Base-by-base conservation (phyloP, 2,329 filamentous ascomycete species). In the Diaporthe vaccinii region DNA sequence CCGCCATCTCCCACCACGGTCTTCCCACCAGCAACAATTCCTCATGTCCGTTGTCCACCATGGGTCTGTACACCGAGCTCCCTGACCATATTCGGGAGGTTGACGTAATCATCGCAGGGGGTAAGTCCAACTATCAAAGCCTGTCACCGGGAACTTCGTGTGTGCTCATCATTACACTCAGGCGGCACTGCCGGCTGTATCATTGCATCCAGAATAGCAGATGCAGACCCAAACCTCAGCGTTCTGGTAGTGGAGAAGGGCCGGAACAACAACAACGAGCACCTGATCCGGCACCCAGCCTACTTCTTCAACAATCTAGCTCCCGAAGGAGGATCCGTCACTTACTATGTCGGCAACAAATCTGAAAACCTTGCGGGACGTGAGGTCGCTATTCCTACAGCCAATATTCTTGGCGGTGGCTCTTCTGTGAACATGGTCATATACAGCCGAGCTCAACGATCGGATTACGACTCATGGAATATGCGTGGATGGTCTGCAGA, bases 221-320 rank as follows among this genome's bases (percentile, higher is more conserved):
- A 87, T 74, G 87, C 88, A 0, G 85, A 89, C 74, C 86, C 86
- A 1, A 82, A 83, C 36, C 81, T 90, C 3, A 86, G 85, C 22
- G 86, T 90, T 59, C 81, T 91, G 15, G 82, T 91, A 14, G 85
- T 91, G 62, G 89, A 91, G 78, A 83, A 84, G 36, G 89, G 89
- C 1, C 84, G 83, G n/a, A 88, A 90, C 79, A 90, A 87, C 76
- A 82, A 88, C 77, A 83, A 87, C 71, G 49, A 53, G n/a, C 86
- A 86, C 0, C 84, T 83, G 10, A 83, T 91, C 20, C 82, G 86
- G 14, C 84, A 88, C 68, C 89, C 89, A 1, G 87, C 85, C 0
- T 81, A 89, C 17, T 91, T 84, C 76, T 81, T 89, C 46, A 81
- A 82, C 44, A 87, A 89, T 77, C 81, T 90, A 1, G 81, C 84